Evolutionary conservation across 2,329 filamentous ascomycete genomes (phyloP).

Genomic region (Aspergillus aculeatus): DNA sequence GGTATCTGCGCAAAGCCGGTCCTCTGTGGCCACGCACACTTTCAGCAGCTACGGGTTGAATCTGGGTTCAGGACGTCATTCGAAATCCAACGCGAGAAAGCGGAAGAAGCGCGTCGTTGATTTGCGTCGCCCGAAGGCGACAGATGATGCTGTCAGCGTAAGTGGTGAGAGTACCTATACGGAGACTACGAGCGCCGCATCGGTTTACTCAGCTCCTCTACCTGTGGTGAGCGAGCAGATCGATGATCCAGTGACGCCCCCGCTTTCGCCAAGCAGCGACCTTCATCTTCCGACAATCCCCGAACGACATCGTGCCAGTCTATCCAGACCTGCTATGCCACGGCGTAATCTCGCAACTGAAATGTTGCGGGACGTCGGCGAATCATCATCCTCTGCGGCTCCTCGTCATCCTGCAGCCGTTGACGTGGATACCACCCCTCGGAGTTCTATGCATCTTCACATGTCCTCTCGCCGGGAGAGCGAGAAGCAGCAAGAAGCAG

Average conservation of each 20-base stretch:
- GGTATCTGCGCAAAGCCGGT: slow-evolving; percentile 64
- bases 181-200: slow-evolving; percentile 46
- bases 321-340: slow-evolving; percentile 24
- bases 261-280: slow-evolving; percentile 45
- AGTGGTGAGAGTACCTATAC: slow-evolving; percentile 44
- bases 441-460: slow-evolving; percentile 25
- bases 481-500: slow-evolving; percentile 31
- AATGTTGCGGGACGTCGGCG: slow-evolving; percentile 24
- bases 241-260: slow-evolving; percentile 55
- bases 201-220: slow-evolving; percentile 52
- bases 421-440: slow-evolving; percentile 37
- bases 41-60: slow-evolving; percentile 42
- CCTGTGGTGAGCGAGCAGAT: slow-evolving; percentile 62
- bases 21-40: slow-evolving; percentile 33
- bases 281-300: slow-evolving; percentile 34
- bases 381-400: slow-evolving; percentile 27
- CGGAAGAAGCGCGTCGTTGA: slow-evolving; percentile 52
- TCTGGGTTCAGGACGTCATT: slow-evolving; percentile 43
- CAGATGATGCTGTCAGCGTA: slow-evolving; percentile 42
- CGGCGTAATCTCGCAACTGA: slow-evolving; percentile 25
- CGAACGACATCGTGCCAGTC: slow-evolving; percentile 33
- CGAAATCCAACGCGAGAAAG: slow-evolving; percentile 44
- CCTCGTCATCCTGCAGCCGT: slow-evolving; percentile 17
- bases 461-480: slow-evolving; percentile 14
- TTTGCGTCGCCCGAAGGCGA: slow-evolving; percentile 42